Conservation (phyloP, 1,139 yeast genomes). For the Taphrina flavorubra region DNA sequence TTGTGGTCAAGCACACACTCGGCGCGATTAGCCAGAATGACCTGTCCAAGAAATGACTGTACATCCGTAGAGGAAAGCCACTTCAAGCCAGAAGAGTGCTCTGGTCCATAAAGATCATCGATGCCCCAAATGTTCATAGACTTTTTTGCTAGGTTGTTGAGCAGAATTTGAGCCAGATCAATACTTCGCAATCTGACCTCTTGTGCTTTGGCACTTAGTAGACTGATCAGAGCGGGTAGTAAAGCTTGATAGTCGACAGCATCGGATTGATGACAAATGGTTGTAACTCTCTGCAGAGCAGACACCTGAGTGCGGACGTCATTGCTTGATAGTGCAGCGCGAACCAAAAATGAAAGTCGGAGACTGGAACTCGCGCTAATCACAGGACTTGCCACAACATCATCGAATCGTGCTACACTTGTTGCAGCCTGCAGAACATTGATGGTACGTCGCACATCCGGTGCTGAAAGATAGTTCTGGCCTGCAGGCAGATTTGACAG, state of each 20-base stretch:
- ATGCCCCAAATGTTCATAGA: slow-evolving; percentile 36
- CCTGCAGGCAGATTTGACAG: slow-evolving; percentile 14
- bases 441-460: slow-evolving; percentile 30
- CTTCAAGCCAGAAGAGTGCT: slow-evolving; percentile 58
- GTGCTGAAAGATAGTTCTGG: slow-evolving; percentile 16
- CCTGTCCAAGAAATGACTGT: slow-evolving; percentile 56
- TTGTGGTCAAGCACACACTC: slow-evolving; percentile 58
- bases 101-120: slow-evolving; percentile 27
- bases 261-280: slow-evolving; percentile 35
- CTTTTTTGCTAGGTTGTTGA: not conserved
- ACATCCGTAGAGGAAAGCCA: slow-evolving; percentile 71
- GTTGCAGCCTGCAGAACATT: slow-evolving; percentile 35
- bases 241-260: slow-evolving; percentile 51
- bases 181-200: slow-evolving; percentile 50
- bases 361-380: not conserved
- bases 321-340: slow-evolving; percentile 34
- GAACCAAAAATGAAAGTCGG: slow-evolving; percentile 23
- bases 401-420: slow-evolving; percentile 14
- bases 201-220: slow-evolving; percentile 50
- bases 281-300: slow-evolving; percentile 53
- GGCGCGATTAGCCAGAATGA: slow-evolving; percentile 53
- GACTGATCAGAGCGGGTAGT: slow-evolving; percentile 50
- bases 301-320: slow-evolving; percentile 48
- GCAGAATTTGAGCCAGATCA: not conserved
- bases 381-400: slow-evolving; percentile 24